Conservation (phyloP, 495 filamentous ascomycete species). For the Amphirosellinia nigrospora region DNA sequence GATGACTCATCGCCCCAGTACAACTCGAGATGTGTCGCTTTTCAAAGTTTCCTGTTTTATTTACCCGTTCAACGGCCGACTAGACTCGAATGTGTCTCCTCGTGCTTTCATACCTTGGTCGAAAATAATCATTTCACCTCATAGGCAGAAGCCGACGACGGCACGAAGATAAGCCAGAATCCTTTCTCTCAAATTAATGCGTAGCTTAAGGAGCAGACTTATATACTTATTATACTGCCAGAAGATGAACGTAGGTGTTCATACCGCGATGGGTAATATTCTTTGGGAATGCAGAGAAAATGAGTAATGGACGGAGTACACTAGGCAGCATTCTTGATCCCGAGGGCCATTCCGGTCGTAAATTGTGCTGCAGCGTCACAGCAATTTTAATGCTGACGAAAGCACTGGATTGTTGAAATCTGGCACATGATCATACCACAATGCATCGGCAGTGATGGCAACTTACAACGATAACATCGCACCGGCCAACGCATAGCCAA, state of each 20-base stretch:
- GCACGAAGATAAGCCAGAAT: slow-evolving; percentile 29
- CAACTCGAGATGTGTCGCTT: slow-evolving; percentile 1
- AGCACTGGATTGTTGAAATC: background rate
- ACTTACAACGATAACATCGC: slow-evolving; percentile 7
- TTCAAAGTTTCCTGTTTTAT: slow-evolving; percentile 5
- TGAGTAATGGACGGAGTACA: background rate
- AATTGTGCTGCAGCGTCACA: background rate
- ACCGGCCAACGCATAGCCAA: slow-evolving; percentile 15
- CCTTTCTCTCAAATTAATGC: background rate
- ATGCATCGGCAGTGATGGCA: slow-evolving; percentile 5
- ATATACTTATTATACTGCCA: slow-evolving; percentile 3
- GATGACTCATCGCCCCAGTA: slow-evolving; percentile 15
- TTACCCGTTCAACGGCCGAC: background rate
- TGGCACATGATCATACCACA: background rate
- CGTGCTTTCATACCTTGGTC: background rate
- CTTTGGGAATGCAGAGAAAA: slow-evolving; percentile 12
- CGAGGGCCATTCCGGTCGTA: slow-evolving; percentile 7
- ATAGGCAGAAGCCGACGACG: slow-evolving; percentile 21
- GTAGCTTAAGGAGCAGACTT: background rate
- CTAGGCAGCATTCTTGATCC: slow-evolving; percentile 4
- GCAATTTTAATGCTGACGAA: background rate
- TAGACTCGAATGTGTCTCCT: background rate
- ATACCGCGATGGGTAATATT: background rate
- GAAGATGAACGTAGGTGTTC: background rate
- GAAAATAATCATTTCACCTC: background rate